Percentiles rank a stretch among this genome's conserved stretches.
Conservation (phyloP, 169 alveolate species). For the Hammondia hammondi region DNA sequence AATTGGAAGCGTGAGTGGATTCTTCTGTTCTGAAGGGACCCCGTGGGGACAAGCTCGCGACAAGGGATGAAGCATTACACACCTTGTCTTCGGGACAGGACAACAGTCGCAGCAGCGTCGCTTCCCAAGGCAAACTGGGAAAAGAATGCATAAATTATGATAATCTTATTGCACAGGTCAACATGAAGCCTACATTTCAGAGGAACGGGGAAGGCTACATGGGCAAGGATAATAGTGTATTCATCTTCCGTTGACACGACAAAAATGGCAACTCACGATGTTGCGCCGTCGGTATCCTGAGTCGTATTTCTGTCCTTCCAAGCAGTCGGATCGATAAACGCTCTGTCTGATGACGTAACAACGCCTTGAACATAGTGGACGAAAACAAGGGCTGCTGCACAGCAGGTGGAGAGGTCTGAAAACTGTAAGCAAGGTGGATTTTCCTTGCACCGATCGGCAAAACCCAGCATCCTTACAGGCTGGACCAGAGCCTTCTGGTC, state of each 20-base stretch:
- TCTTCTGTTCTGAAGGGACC: neutral
- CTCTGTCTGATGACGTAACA: neutral
- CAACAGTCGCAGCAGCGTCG: too few relatives aligned
- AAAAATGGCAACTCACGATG: neutral
- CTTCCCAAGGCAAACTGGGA: too few relatives aligned
- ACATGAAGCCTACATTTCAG: too few relatives aligned
- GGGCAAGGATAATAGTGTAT: neutral
- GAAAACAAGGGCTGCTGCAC: neutral
- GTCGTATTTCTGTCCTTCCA: neutral
- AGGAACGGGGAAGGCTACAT: neutral
- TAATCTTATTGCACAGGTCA: too few relatives aligned
- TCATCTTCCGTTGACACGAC: neutral
- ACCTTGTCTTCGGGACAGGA: too few relatives aligned
- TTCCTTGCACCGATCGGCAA: too few relatives aligned
- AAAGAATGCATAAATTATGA: too few relatives aligned
- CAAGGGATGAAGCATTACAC: too few relatives aligned
- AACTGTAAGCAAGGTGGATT: neutral
- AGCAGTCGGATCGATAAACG: neutral
- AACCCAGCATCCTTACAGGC: neutral
- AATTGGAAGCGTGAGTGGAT: neutral
- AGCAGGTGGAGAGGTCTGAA: neutral
- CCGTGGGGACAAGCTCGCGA: too few relatives aligned
- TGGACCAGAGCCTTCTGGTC: neutral
- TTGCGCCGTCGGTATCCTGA: neutral
- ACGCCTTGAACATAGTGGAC: neutral